phyloP scores from a whole-genome alignment of 495 filamentous ascomycete species.

The Glarea lozoyensis region DNA sequence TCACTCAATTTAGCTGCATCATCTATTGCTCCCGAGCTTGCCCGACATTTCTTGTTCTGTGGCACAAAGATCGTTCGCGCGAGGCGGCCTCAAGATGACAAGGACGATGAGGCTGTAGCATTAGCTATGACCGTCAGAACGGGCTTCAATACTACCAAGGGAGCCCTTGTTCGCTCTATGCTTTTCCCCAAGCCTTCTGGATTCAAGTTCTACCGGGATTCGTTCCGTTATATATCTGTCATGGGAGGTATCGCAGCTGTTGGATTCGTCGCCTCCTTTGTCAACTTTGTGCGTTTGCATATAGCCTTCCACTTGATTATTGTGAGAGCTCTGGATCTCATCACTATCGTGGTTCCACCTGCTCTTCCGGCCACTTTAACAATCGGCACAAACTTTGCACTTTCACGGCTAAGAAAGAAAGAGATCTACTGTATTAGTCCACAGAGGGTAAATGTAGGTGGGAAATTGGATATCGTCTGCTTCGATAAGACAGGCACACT shows the following conservation, averaged over 20 bases:
- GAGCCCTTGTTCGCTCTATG: constrained; percentile 94
- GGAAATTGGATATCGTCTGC: constrained; percentile 91
- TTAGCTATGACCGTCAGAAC: constrained; percentile 87
- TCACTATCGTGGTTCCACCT: constrained; percentile 96
- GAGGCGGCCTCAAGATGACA: constrained; percentile 72
- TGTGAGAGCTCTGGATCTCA: constrained; percentile 85
- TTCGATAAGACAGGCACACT: constrained; percentile 99
- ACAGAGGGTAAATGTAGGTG: constrained; percentile 90
- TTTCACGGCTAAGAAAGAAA: constrained; percentile 75
- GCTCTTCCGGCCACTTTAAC: constrained; percentile 94
- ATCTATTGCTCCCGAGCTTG: constrained; percentile 68
- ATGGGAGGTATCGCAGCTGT: constrained; percentile 85
- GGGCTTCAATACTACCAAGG: constrained; percentile 96
- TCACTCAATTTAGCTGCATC: constrained; percentile 67
- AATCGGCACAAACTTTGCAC: constrained; percentile 93
- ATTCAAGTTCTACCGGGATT: constrained; percentile 97
- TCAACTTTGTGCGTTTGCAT: constrained; percentile 81
- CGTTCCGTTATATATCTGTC: constrained; percentile 95
- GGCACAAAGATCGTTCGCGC: constrained; percentile 94
- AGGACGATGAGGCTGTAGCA: constrained; percentile 81
- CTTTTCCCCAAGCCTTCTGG: constrained; percentile 96
- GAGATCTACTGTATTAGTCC: constrained; percentile 97
- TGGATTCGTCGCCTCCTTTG: constrained; percentile 82
- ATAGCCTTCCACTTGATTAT: constrained; percentile 84
- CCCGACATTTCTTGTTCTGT: constrained; percentile 83